phyloP scores from a whole-genome alignment of 2,329 filamentous ascomycete species.

The Trichoderma koningii region DNA sequence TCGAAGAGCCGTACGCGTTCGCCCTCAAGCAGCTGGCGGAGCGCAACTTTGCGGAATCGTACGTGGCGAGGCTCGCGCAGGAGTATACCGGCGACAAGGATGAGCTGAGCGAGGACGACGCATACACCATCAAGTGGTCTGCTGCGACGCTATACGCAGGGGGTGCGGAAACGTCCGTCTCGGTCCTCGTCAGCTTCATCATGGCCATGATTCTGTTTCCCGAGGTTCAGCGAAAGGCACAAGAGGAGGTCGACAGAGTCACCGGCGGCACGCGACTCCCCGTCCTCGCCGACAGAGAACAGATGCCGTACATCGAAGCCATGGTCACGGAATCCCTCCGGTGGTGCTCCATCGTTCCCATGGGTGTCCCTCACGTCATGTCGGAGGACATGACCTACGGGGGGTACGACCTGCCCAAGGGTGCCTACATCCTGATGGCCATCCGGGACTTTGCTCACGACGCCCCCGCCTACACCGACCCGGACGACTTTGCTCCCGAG shows the following conservation, averaged over 20 bases:
- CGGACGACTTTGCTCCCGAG: not conserved
- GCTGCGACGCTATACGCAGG: conserved; percentile 10
- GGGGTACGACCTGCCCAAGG: conserved; percentile 17
- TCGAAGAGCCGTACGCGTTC: conserved; percentile 9
- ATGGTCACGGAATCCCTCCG: conserved; percentile 33
- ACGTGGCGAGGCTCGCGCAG: not conserved
- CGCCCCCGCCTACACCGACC: not conserved
- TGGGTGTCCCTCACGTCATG: not conserved
- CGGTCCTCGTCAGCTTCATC: conserved; percentile 10
- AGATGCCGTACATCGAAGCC: conserved; percentile 34
- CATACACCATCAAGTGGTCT: conserved; percentile 9
- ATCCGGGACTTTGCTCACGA: conserved; percentile 1
- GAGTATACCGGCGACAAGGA: not conserved
- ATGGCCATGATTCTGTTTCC: conserved; percentile 28
- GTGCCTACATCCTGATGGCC: not conserved
- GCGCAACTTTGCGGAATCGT: not conserved
- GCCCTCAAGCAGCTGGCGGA: not conserved
- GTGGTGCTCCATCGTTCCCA: conserved; percentile 25
- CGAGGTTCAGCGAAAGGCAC: conserved; percentile 25
- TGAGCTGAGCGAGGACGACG: not conserved
- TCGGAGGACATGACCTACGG: conserved; percentile 13
- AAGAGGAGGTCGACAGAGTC: conserved; percentile 27
- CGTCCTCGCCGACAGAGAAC: conserved; percentile 29
- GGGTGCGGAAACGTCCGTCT: conserved; percentile 21
- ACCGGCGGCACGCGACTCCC: conserved; percentile 31